Percentiles rank a stretch among this genome's conserved stretches.
These are phyloP conservation scores for Entamoeba histolytica DNA, from an alignment of 208 protist species.

Conservation along the genomic window DNA sequence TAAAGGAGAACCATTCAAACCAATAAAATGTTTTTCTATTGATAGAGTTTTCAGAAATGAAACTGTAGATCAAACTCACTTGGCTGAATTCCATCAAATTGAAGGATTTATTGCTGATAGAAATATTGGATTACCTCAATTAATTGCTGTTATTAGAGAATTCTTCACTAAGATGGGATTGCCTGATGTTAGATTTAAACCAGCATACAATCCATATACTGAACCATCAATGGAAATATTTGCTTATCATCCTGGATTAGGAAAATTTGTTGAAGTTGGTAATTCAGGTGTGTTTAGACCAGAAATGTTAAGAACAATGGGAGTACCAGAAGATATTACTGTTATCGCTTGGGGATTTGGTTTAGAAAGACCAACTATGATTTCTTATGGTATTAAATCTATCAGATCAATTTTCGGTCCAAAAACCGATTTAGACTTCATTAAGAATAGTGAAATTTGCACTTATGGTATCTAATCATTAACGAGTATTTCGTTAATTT, in stretches of 20 bases:
- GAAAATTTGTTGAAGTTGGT: constrained; percentile 61
- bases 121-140: constrained; percentile 78
- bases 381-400: constrained; percentile 86
- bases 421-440: constrained; percentile 31
- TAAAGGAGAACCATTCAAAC: constrained; percentile 48
- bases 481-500: no score
- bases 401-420: constrained; percentile 96
- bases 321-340: constrained; percentile 73
- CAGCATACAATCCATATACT: constrained; percentile 99
- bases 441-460: background rate
- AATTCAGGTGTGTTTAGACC: constrained; percentile 55
- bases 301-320: constrained; percentile 93
- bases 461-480: background rate
- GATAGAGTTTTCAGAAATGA: constrained; percentile 98
- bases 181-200: constrained; percentile 88
- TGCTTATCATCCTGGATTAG: constrained; percentile 47
- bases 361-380: constrained; percentile 96
- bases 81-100: constrained; percentile 99
- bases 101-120: constrained; percentile 90
- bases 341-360: constrained; percentile 97
- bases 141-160: constrained; percentile 82
- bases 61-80: constrained; percentile 91
- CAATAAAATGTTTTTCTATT: constrained; percentile 92
- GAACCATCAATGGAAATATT: constrained; percentile 99
- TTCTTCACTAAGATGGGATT: constrained; percentile 90